Conservation (phyloP, 2,329 filamentous ascomycete genomes). For the Botrytis hyacinthi region DNA sequence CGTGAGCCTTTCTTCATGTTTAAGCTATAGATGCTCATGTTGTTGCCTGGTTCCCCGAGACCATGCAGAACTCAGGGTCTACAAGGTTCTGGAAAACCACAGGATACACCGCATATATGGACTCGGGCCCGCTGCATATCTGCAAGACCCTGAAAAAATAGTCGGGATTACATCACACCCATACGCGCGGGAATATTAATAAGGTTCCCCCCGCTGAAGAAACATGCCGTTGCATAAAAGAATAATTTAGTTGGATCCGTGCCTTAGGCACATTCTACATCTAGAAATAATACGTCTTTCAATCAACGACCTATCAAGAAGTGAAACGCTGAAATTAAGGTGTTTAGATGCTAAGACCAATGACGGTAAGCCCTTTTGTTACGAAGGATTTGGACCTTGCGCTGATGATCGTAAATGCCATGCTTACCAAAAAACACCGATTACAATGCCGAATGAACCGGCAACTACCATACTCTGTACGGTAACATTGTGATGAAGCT, state of each 20-base stretch:
- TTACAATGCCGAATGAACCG: neutral
- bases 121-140: conserved; percentile 16
- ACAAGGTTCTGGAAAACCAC: neutral
- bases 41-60: conserved; percentile 2
- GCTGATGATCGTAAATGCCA: neutral
- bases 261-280: neutral
- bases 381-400: neutral
- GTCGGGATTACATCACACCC: conserved; percentile 7
- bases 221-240: neutral
- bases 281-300: neutral
- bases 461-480: neutral
- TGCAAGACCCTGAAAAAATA: neutral
- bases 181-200: neutral
- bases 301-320: neutral
- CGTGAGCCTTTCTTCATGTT: neutral
- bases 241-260: neutral
- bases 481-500: neutral
- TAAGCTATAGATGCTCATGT: neutral
- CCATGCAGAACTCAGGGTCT: conserved; percentile 15
- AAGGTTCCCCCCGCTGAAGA: neutral
- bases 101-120: neutral
- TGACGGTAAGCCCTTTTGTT: neutral
- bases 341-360: neutral
- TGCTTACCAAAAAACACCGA: neutral
- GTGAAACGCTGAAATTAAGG: neutral